Evolutionary conservation across 225 moss, liverwort and hornwort species (phyloP).

Genomic region (Anthoceros angustus): DNA sequence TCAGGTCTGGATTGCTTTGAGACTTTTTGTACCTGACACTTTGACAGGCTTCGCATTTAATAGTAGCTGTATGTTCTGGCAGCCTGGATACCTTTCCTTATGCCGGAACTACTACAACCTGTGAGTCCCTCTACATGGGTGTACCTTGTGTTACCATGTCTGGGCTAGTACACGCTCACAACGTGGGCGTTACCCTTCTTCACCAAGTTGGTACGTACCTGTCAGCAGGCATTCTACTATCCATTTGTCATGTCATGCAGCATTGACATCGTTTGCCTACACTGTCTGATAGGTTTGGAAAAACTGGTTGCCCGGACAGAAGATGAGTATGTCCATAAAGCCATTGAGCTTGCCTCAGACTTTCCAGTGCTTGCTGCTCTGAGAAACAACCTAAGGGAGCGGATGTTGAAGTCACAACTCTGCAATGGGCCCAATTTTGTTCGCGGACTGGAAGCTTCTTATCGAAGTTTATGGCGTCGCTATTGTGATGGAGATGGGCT

Average conservation of each 20-base stretch:
- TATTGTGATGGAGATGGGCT: conserved; percentile 55
- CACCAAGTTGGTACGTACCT: conserved; percentile 85
- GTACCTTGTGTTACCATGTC: conserved; percentile 93
- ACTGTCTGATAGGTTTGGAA: conserved; percentile 46
- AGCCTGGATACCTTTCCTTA: conserved; percentile 98
- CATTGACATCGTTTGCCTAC: neutral
- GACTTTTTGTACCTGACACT: neutral
- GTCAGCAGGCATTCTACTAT: neutral
- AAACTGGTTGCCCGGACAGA: conserved; percentile 59
- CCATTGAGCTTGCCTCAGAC: conserved; percentile 67
- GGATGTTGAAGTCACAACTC: conserved; percentile 81
- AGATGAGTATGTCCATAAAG: conserved; percentile 73
- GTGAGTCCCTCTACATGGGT: conserved; percentile 99
- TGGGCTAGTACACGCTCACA: conserved; percentile 89
- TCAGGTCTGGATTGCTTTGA: conserved; percentile 32
- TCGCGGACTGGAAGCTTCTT: conserved; percentile 57
- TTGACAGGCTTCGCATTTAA: neutral
- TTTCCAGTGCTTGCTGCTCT: conserved; percentile 38
- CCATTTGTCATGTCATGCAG: neutral
- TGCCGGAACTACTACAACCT: conserved; percentile 96
- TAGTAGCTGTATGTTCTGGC: conserved; percentile 11
- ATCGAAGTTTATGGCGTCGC: conserved; percentile 67
- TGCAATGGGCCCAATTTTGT: conserved; percentile 91
- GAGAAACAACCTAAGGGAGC: conserved; percentile 61
- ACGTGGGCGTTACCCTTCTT: conserved; percentile 88